Evolutionary conservation across 306 rosid genomes (phyloP).

Genomic region (Acacia confusa): DNA sequence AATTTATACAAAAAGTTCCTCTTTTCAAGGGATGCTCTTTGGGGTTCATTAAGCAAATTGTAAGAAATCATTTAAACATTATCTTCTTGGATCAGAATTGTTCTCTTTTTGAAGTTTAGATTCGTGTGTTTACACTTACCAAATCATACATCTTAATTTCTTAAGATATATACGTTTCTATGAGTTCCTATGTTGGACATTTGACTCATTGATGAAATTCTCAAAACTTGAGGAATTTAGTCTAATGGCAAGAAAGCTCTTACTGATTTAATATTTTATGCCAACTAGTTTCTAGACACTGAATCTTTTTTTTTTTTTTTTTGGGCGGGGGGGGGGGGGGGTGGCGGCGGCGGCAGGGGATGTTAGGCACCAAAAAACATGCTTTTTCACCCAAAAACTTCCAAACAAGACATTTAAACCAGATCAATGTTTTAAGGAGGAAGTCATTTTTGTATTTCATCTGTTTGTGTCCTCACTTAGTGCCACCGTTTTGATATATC

Average conservation of each 20-base stretch:
- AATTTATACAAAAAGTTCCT: conserved; percentile 46
- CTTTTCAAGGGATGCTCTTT: conserved; percentile 62
- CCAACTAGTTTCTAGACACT: background rate
- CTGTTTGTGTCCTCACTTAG: background rate
- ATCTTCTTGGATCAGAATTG: conserved; percentile 8
- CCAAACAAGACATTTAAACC: background rate
- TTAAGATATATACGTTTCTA: background rate
- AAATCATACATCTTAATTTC: background rate
- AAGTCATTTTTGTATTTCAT: background rate
- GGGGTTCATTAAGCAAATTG: conserved; percentile 65
- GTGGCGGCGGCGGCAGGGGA: too few species aligned
- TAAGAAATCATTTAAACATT: conserved; percentile 34
- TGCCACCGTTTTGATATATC: background rate
- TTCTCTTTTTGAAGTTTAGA: background rate
- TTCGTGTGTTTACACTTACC: background rate
- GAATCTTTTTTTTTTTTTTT: too few species aligned
- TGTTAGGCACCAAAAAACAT: background rate
- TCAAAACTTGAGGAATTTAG: background rate
- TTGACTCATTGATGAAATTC: background rate
- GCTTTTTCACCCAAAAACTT: background rate
- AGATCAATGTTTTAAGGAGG: background rate
- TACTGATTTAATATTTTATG: background rate
- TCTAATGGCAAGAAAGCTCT: background rate
- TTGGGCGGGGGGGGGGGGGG: too few species aligned
- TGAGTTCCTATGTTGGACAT: background rate